Base-by-base conservation (phyloP, 352 stramenopile species). In the Globisporangium nagaii region DNA sequence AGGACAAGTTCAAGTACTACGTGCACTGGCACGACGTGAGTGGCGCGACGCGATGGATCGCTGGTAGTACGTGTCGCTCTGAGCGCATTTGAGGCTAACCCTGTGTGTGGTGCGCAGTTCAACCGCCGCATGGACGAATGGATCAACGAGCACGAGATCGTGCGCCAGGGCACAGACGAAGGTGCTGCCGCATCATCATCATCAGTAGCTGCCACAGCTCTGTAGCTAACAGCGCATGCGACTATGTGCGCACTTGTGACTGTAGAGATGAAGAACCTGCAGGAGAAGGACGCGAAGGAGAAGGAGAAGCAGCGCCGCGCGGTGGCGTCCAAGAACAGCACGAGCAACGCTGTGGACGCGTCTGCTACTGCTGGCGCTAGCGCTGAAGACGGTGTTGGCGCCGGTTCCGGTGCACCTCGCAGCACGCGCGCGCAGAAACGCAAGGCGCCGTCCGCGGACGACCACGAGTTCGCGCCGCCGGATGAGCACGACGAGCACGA, bases 401-500 rank as follows among this genome's bases (percentile, higher is more conserved):
- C 40, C 19, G 32, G 17, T 10, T 10, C 10, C 13, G 41, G 30
- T 1, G 52, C 41, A 6, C 52, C 52, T 6, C 53, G 53, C 42
- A 73, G 79, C 28, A 90, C 81, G 2, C 70, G 81, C 39, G 81
- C 74, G 24, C 78, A 90, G 47, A 92, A 92, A 63, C 77, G 81
- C 50, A 92, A 92, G 63, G 70, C 46, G 15, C 44, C 62, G n/a
- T 56, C 49, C 2, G 53, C 73, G 15, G 75, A 85, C 36, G 71
- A 78, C 39, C 67, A 87, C 53, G 79, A 90, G 27, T 90, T 97
- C 8, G 90, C 95, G 24, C 82, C 93, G 54, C 71, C 82, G 24
- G 80, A 91, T 49, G 89, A 97, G 57, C 88, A 99, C 51, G 96
- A 98, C 65, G 96, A 98, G 68, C 96, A 99, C 63, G 95, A 98